A percentile compares a stretch with the other conserved stretches of the same genome.
Evolutionary conservation across 2,329 filamentous ascomycete genomes (phyloP).

Genomic region (Fusarium pseudocircinatum): DNA sequence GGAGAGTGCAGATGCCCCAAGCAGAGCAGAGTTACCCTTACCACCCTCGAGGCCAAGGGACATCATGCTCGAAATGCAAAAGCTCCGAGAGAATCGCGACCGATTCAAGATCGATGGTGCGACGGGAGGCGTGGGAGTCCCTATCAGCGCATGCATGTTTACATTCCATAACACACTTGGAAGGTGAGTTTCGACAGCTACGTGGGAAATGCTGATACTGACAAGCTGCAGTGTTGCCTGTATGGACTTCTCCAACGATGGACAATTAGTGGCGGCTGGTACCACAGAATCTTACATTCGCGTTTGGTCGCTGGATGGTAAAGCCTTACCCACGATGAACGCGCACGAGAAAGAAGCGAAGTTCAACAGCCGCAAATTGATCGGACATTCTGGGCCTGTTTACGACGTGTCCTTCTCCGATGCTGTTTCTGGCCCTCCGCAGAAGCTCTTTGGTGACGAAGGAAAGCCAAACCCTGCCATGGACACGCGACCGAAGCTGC

Average conservation of each 20-base stretch:
- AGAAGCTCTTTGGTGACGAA: slow-evolving; percentile 61
- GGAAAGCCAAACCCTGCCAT: slow-evolving; percentile 53
- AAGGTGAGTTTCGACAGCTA: slow-evolving; percentile 64
- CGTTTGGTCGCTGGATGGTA: slow-evolving; percentile 90
- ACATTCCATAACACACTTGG: slow-evolving; percentile 98
- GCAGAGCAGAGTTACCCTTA: slow-evolving; percentile 80
- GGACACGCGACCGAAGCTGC: slow-evolving; percentile 72
- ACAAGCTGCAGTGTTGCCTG: slow-evolving; percentile 75
- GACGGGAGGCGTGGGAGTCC: slow-evolving; percentile 83
- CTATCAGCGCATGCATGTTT: slow-evolving; percentile 93
- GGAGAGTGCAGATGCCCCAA: slow-evolving; percentile 85
- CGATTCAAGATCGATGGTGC: slow-evolving; percentile 87
- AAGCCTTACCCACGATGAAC: slow-evolving; percentile 76
- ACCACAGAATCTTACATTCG: slow-evolving; percentile 96
- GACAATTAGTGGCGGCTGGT: slow-evolving; percentile 85
- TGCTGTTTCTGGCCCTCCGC: slow-evolving; percentile 65
- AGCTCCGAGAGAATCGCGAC: slow-evolving; percentile 91
- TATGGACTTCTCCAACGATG: slow-evolving; percentile 94
- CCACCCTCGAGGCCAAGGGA: slow-evolving; percentile 90
- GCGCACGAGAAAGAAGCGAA: slow-evolving; percentile 66
- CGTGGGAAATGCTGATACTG: slow-evolving; percentile 4
- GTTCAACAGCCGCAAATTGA: slow-evolving; percentile 74
- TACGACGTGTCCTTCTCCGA: slow-evolving; percentile 90
- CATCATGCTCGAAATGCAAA: slow-evolving; percentile 92
- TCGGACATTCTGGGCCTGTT: slow-evolving; percentile 90